phyloP scores from a whole-genome alignment of 2,329 filamentous ascomycete genomes.

The Penicillium sp. region DNA sequence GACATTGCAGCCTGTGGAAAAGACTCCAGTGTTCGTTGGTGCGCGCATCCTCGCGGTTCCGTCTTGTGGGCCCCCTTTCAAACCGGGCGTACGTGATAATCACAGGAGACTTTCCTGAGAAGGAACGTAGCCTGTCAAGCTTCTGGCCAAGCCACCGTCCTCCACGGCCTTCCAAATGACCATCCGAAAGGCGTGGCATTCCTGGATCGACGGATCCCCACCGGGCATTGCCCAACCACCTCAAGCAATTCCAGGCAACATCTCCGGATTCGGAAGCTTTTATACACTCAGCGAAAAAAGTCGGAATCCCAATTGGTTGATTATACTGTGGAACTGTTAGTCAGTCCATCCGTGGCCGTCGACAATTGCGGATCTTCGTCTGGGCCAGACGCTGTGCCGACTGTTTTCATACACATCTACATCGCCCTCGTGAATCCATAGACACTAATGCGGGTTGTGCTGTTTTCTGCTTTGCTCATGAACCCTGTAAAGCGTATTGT shows the following conservation, averaged over 20 bases:
- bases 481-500: neutral
- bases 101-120: too few species aligned
- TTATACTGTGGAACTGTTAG: neutral
- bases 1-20: too few species aligned
- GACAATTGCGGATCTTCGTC: neutral
- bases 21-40: too few species aligned
- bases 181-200: neutral
- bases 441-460: conserved; percentile 1
- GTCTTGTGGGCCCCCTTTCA: too few species aligned
- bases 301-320: neutral
- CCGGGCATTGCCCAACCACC: neutral
- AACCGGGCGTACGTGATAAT: too few species aligned
- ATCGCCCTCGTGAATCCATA: neutral
- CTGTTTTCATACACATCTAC: conserved; percentile 9
- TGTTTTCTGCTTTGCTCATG: neutral
- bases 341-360: neutral
- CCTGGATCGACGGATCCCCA: neutral
- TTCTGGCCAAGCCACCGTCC: too few species aligned
- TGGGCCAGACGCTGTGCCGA: neutral
- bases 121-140: too few species aligned
- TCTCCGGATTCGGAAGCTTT: conserved; percentile 2
- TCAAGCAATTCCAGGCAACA: neutral
- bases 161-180: too few species aligned
- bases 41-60: too few species aligned
- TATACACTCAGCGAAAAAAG: too few species aligned